phyloP scores from a whole-genome alignment of 768 basidiomycete genomes.

The Pleurotus sapidus region DNA sequence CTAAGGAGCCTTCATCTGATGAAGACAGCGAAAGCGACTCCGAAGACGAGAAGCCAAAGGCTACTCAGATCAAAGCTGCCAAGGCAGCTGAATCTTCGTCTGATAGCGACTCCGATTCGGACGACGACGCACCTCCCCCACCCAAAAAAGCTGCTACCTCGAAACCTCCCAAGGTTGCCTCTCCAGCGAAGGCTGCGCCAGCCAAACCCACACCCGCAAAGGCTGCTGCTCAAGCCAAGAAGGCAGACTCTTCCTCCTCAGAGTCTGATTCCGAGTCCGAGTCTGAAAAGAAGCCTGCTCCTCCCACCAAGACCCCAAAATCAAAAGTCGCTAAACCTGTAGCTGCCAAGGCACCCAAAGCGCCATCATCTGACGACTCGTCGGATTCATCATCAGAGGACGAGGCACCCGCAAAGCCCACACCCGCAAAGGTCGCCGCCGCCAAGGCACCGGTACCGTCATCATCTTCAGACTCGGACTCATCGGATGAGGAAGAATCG shows the following conservation, averaged over 20 bases:
- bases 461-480: conserved; percentile 22
- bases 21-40: conserved; percentile 44
- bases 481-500: conserved; percentile 10
- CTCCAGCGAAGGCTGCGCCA: conserved; percentile 9
- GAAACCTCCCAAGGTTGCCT: conserved; percentile 6
- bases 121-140: conserved; percentile 16
- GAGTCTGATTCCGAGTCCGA: conserved; percentile 26
- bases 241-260: neutral
- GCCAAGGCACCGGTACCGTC: conserved; percentile 13
- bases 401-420: conserved; percentile 12
- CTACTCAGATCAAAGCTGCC: conserved; percentile 42
- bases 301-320: neutral
- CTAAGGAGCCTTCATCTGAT: conserved; percentile 36
- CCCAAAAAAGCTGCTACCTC: conserved; percentile 19
- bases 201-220: conserved; percentile 18
- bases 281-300: conserved; percentile 21
- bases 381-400: conserved; percentile 19
- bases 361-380: conserved; percentile 16
- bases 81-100: conserved; percentile 29
- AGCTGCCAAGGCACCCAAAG: conserved; percentile 11
- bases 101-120: conserved; percentile 29
- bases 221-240: neutral
- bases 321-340: conserved; percentile 4
- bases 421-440: neutral
- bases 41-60: conserved; percentile 59